Evolutionary conservation across 108 stramenopile species (phyloP).

Genomic region (Thalassiosira profunda): DNA sequence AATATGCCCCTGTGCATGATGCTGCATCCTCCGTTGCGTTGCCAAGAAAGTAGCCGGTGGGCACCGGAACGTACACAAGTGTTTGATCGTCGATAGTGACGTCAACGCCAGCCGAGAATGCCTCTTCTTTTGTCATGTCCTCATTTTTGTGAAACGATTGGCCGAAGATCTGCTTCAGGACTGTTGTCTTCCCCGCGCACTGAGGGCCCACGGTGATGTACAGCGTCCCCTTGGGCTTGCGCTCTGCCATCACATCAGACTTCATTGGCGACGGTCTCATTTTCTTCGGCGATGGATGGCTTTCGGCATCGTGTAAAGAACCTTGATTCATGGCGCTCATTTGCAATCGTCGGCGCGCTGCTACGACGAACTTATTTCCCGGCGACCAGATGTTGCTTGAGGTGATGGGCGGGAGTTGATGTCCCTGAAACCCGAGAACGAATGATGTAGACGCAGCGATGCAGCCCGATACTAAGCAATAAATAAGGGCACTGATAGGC

Average conservation of each 20-base stretch:
- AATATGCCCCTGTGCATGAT: not conserved
- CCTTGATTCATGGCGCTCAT: not conserved
- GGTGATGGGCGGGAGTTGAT: too few species aligned
- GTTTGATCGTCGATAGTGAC: conserved; percentile 80
- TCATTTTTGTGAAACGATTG: conserved; percentile 14
- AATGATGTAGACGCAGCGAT: too few species aligned
- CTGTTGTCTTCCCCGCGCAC: conserved; percentile 77
- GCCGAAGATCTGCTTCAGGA: conserved; percentile 45
- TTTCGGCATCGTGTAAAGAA: not conserved
- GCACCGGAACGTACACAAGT: conserved; percentile 68
- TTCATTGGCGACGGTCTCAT: not conserved
- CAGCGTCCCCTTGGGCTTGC: conserved; percentile 51
- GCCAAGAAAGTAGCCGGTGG: conserved; percentile 46
- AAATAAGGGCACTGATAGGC: too few species aligned
- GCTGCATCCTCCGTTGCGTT: not conserved
- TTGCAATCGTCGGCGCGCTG: not conserved
- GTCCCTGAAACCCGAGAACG: too few species aligned
- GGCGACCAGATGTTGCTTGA: too few species aligned
- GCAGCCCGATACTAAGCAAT: too few species aligned
- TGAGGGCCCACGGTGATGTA: conserved; percentile 87
- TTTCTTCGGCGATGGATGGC: not conserved
- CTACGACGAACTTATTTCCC: too few species aligned
- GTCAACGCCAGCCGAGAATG: conserved; percentile 39
- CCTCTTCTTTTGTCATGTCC: not conserved
- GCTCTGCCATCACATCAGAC: not conserved